Evolutionary conservation across 2,329 filamentous ascomycete genomes (phyloP).

Genomic region (Zalaria obscura): DNA sequence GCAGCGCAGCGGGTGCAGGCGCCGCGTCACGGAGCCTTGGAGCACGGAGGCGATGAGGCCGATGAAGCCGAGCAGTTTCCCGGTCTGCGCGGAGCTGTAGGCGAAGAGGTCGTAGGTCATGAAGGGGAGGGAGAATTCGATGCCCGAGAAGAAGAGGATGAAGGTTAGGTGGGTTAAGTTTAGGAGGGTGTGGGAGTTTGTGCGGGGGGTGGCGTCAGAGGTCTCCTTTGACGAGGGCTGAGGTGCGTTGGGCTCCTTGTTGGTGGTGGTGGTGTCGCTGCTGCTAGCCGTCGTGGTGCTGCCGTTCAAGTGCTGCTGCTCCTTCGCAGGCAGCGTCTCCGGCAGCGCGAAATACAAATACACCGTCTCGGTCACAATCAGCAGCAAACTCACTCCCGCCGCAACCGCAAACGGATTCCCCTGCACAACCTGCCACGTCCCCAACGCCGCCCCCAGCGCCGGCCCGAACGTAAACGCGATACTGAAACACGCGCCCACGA

Average conservation of each 20-base stretch:
- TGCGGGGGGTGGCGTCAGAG: conserved; percentile 31
- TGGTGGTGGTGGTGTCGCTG: conserved; percentile 10
- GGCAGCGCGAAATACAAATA: conserved; percentile 78
- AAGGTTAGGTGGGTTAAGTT: conserved; percentile 82
- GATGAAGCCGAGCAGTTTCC: conserved; percentile 76
- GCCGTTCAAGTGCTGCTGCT: conserved; percentile 2
- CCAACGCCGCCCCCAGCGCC: conserved; percentile 75
- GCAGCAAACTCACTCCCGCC: conserved; percentile 68
- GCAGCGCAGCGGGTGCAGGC: conserved; percentile 65
- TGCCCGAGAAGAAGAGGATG: conserved; percentile 90
- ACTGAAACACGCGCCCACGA: conserved; percentile 93
- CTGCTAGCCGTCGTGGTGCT: conserved; percentile 6
- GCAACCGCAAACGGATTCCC: conserved; percentile 91
- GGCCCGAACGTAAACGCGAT: conserved; percentile 96
- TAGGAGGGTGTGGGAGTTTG: conserved; percentile 71
- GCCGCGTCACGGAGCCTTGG: conserved; percentile 80
- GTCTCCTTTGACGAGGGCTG: too few relatives aligned
- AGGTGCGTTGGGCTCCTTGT: conserved; percentile 9
- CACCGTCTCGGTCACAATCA: conserved; percentile 75
- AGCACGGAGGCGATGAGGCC: conserved; percentile 84
- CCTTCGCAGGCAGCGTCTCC: conserved; percentile 44
- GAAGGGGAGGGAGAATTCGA: conserved; percentile 96
- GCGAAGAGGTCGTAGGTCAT: conserved; percentile 92
- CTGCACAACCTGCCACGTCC: conserved; percentile 60
- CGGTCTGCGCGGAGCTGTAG: conserved; percentile 67